Conservation (phyloP, 2,329 filamentous ascomycete species). For the Penicillium sp. region DNA sequence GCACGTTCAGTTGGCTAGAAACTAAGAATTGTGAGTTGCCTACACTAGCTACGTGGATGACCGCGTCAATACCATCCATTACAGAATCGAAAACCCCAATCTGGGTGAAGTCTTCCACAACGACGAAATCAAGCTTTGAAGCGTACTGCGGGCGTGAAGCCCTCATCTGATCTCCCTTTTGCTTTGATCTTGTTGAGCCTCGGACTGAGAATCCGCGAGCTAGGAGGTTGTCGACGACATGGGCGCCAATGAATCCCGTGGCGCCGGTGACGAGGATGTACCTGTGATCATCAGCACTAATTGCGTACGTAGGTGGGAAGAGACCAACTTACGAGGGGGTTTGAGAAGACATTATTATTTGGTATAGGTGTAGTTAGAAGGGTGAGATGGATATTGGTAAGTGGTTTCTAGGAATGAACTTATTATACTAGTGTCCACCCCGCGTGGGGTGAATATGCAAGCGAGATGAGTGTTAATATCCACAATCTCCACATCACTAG, state of each 20-base stretch:
- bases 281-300: conserved; percentile 2
- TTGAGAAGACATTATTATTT: conserved; percentile 1
- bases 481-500: background rate
- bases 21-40: conserved; percentile 9
- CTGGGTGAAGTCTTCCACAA: conserved; percentile 46
- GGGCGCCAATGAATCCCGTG: conserved; percentile 32
- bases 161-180: conserved; percentile 37
- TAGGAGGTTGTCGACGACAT: conserved; percentile 30
- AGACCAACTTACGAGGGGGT: conserved; percentile 4
- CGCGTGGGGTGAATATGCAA: conserved; percentile 3
- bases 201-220: conserved; percentile 25
- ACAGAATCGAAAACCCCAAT: conserved; percentile 40
- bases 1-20: background rate
- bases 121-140: conserved; percentile 44
- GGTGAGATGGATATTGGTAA: background rate
- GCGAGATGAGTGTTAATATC: background rate
- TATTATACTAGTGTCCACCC: background rate
- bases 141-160: conserved; percentile 39
- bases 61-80: conserved; percentile 44
- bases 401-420: background rate
- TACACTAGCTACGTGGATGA: conserved; percentile 51
- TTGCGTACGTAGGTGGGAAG: fast-evolving
- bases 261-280: conserved; percentile 30
- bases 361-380: background rate
- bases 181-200: conserved; percentile 23